These are phyloP conservation scores for Erythrophleum ivorense DNA, from an alignment of 331 rosid genomes.

Conservation along the genomic window DNA sequence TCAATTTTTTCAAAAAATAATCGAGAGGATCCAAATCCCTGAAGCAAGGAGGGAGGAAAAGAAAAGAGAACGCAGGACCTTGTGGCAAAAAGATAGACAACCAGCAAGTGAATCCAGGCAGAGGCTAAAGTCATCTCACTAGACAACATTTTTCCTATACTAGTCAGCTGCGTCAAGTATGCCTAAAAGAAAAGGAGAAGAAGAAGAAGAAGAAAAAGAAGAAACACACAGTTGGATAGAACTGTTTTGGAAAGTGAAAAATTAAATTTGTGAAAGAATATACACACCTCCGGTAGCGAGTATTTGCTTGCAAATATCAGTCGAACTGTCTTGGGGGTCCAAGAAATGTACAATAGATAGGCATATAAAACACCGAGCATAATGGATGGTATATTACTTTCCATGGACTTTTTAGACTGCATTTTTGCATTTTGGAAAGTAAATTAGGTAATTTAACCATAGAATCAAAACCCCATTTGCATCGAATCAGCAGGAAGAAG, in stretches of 20 bases:
- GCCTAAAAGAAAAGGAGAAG: not conserved
- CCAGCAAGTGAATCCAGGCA: conserved; percentile 96
- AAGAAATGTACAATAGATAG: conserved; percentile 82
- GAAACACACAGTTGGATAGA: conserved; percentile 10
- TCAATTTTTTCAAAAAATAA: not conserved
- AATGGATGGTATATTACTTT: conserved; percentile 70
- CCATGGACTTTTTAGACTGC: conserved; percentile 82
- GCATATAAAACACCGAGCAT: conserved; percentile 86
- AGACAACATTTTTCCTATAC: conserved; percentile 85
- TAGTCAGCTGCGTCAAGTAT: conserved; percentile 63
- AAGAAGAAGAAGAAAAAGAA: not conserved
- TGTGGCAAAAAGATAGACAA: conserved; percentile 93
- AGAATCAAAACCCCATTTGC: conserved; percentile 16
- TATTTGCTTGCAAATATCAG: conserved; percentile 82
- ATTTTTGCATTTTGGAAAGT: conserved; percentile 40
- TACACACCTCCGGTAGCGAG: conserved; percentile 87
- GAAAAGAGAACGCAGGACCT: conserved; percentile 53
- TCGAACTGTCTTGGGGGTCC: conserved; percentile 84
- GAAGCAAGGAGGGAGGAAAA: not conserved
- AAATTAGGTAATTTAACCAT: conserved; percentile 29
- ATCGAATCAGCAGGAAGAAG: conserved; percentile 11
- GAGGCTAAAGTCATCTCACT: conserved; percentile 92
- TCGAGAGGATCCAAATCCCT: not conserved
- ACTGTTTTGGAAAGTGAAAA: conserved; percentile 30
- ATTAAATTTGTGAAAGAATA: conserved; percentile 27